Conservation (phyloP, 495 filamentous ascomycete species). For the Penicillium canariense region DNA sequence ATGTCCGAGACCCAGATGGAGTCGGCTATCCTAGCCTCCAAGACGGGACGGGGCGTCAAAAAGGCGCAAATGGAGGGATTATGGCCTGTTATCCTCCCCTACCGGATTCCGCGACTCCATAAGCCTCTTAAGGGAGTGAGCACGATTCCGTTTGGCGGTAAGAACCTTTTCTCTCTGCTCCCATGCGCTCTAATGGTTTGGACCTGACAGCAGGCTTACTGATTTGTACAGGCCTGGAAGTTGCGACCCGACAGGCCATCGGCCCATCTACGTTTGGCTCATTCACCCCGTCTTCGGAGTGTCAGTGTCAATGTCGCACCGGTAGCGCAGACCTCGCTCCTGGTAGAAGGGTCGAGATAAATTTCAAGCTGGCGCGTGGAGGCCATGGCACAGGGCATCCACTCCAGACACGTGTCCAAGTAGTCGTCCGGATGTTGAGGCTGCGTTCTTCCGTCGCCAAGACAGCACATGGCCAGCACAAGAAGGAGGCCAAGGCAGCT, state of each 20-base stretch:
- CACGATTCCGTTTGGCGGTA: not conserved
- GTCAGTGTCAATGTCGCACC: conserved; percentile 2
- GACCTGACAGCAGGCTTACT: not conserved
- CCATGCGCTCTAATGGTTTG: not conserved
- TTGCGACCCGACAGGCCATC: not conserved
- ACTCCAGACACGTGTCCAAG: conserved; percentile 11
- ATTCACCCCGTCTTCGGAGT: not conserved
- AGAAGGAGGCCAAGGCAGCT: not conserved
- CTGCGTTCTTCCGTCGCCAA: conserved; percentile 11
- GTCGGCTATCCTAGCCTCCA: not conserved
- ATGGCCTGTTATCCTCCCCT: not conserved
- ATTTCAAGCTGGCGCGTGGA: conserved; percentile 2
- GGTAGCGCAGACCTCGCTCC: conserved; percentile 2
- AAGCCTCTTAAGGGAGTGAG: not conserved
- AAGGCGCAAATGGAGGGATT: not conserved
- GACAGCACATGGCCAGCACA: not conserved
- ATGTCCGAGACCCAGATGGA: not conserved
- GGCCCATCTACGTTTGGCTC: not conserved
- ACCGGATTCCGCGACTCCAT: not conserved
- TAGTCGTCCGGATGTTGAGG: conserved; percentile 17
- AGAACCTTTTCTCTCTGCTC: not conserved
- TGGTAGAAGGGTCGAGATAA: conserved; percentile 4
- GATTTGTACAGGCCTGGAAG: not conserved
- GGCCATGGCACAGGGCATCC: not conserved
- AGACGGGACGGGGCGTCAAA: not conserved